Conservation (phyloP, 2,329 filamentous ascomycete genomes). For the Curvularia sp. region DNA sequence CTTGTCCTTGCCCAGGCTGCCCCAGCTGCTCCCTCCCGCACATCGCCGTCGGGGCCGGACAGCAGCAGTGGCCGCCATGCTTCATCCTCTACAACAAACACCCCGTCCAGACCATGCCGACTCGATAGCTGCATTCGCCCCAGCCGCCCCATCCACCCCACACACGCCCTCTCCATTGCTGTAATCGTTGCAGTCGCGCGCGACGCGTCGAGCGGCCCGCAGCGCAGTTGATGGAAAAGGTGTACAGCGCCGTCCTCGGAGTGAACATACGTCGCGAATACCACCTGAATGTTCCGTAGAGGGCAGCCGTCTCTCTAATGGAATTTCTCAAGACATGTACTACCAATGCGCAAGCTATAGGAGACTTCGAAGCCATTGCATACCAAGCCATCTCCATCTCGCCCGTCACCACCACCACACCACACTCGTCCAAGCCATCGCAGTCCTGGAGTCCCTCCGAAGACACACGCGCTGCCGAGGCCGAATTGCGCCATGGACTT, state of each 20-base stretch:
- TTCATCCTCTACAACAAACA: slow-evolving; percentile 29
- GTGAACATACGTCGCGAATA: slow-evolving; percentile 47
- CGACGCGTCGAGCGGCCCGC: slow-evolving; percentile 21
- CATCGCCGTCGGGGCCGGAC: slow-evolving; percentile 26
- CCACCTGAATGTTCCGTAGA: slow-evolving; percentile 50
- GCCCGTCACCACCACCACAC: slow-evolving; percentile 27
- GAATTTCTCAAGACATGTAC: slow-evolving; percentile 50
- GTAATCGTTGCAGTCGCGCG: slow-evolving; percentile 26
- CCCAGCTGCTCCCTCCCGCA: slow-evolving; percentile 11
- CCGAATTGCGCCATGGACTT: slow-evolving; percentile 36
- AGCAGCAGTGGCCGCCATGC: slow-evolving; percentile 38
- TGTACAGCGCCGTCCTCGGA: slow-evolving; percentile 44
- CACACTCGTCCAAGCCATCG: slow-evolving; percentile 17
- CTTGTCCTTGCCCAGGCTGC: neutral
- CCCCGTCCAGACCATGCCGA: slow-evolving; percentile 36
- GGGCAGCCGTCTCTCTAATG: slow-evolving; percentile 46
- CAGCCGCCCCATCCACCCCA: slow-evolving; percentile 10
- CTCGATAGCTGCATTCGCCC: slow-evolving; percentile 19
- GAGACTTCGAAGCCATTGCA: slow-evolving; percentile 49
- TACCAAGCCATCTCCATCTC: slow-evolving; percentile 48
- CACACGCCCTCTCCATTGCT: slow-evolving; percentile 8
- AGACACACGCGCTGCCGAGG: slow-evolving; percentile 43
- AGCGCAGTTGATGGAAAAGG: slow-evolving; percentile 49
- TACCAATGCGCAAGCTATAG: slow-evolving; percentile 52
- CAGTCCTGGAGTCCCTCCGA: slow-evolving; percentile 32